These are phyloP conservation scores for Paramecium sexaurelia DNA, from an alignment of 73 alveolate species.

Conservation along the genomic window DNA sequence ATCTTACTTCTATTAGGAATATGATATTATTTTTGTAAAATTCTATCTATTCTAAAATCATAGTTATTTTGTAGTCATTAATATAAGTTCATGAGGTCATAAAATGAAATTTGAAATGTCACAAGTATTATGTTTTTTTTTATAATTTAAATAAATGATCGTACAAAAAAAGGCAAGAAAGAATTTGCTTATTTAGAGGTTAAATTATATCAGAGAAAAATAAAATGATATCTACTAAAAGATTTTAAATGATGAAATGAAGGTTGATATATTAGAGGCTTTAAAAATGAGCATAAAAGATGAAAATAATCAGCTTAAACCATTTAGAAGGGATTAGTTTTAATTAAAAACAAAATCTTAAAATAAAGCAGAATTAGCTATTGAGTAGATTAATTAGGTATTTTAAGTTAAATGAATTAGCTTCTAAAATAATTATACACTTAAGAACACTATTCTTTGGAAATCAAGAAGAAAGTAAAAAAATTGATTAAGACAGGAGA, in stretches of 20 bases:
- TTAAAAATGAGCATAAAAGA: constrained; percentile 1
- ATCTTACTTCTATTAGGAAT: too few species aligned
- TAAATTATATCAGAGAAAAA: background rate
- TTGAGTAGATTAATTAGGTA: background rate
- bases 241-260: background rate
- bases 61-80: too few species aligned
- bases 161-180: background rate
- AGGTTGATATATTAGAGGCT: background rate
- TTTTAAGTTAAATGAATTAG: background rate
- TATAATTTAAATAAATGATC: background rate
- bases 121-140: background rate
- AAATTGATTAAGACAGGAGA: background rate
- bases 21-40: too few species aligned
- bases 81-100: too few species aligned
- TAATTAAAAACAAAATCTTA: background rate
- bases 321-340: constrained; percentile 29
- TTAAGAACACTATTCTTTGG: background rate
- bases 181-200: background rate
- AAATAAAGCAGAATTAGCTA: background rate
- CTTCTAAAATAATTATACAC: background rate
- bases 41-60: too few species aligned
- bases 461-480: background rate
- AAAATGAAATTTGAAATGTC: too few species aligned
- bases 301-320: constrained; percentile 17
- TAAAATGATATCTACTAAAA: background rate